These are phyloP conservation scores for Trichophyton rubrum DNA, from an alignment of 2,329 filamentous ascomycete genomes.

Conservation along the genomic window DNA sequence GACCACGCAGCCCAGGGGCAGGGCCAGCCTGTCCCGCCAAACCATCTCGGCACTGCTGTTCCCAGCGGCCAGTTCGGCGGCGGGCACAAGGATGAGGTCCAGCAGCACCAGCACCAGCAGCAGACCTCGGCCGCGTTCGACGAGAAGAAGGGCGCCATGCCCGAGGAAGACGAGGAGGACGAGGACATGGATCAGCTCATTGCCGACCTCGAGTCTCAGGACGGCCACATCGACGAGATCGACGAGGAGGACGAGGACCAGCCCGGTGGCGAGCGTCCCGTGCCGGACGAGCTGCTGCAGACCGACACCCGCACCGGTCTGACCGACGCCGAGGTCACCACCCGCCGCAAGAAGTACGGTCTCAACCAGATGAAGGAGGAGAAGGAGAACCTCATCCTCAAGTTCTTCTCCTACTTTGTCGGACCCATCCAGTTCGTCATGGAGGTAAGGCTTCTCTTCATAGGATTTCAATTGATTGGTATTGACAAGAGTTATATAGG, in stretches of 20 bases:
- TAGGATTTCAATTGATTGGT: conserved; percentile 4
- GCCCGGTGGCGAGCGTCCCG: conserved; percentile 42
- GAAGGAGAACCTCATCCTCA: conserved; percentile 71
- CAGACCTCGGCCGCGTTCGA: not conserved
- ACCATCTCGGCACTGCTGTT: conserved; percentile 17
- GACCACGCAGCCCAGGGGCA: conserved; percentile 13
- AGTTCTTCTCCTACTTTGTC: conserved; percentile 71
- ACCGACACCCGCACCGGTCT: conserved; percentile 64
- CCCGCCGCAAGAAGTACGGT: conserved; percentile 59
- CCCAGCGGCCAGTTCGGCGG: conserved; percentile 15
- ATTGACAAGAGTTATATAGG: conserved; percentile 28
- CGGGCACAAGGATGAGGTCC: conserved; percentile 10
- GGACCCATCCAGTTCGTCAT: conserved; percentile 91
- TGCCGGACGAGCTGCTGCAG: conserved; percentile 64
- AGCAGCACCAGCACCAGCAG: not conserved
- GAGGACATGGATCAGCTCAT: conserved; percentile 80
- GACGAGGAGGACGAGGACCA: conserved; percentile 48
- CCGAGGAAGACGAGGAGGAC: conserved; percentile 58
- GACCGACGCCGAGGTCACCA: conserved; percentile 54
- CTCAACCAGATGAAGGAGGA: conserved; percentile 86
- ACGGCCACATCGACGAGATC: conserved; percentile 54
- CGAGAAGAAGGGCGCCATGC: conserved; percentile 15
- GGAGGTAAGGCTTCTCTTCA: conserved; percentile 49
- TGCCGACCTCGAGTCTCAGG: conserved; percentile 71
- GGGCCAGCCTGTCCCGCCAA: conserved; percentile 13